Evolutionary conservation across 1,284 basidiomycete species (phyloP).

Genomic region (Trichosporon sp.): DNA sequence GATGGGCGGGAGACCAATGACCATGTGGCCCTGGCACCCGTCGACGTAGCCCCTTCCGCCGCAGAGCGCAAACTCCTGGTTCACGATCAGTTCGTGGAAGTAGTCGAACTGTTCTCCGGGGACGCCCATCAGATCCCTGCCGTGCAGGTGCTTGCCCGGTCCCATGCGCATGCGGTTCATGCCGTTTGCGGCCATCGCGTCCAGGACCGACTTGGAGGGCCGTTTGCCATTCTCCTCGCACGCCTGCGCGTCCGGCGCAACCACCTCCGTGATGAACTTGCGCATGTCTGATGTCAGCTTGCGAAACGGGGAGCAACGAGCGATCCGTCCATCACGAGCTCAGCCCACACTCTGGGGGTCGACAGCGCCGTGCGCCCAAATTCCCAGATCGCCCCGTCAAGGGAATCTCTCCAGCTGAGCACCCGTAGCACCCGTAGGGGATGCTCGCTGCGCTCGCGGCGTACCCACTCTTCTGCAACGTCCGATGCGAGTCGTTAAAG

Average conservation of each 20-base stretch:
- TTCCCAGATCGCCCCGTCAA: no score
- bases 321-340: background rate
- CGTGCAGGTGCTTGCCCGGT: constrained; percentile 73
- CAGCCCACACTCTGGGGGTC: background rate
- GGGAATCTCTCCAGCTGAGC: background rate
- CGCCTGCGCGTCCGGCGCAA: constrained; percentile 62
- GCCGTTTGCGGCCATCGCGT: constrained; percentile 64
- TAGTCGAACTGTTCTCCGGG: constrained; percentile 86
- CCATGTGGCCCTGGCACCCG: constrained; percentile 34
- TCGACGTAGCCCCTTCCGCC: constrained; percentile 75
- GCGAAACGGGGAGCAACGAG: no score
- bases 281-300: constrained; percentile 41
- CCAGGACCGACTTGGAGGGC: constrained; percentile 56
- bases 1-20: constrained; percentile 65
- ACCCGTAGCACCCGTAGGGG: no score
- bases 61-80: constrained; percentile 78
- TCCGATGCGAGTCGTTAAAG: constrained; percentile 66
- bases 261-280: constrained; percentile 63
- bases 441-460: no score
- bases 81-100: constrained; percentile 75
- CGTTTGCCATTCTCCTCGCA: constrained; percentile 78
- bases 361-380: no score
- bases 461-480: constrained; percentile 53
- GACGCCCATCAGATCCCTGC: constrained; percentile 78
- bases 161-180: constrained; percentile 90